phyloP scores from a whole-genome alignment of 2,329 filamentous ascomycete genomes.

The Cytospora piceicola region DNA sequence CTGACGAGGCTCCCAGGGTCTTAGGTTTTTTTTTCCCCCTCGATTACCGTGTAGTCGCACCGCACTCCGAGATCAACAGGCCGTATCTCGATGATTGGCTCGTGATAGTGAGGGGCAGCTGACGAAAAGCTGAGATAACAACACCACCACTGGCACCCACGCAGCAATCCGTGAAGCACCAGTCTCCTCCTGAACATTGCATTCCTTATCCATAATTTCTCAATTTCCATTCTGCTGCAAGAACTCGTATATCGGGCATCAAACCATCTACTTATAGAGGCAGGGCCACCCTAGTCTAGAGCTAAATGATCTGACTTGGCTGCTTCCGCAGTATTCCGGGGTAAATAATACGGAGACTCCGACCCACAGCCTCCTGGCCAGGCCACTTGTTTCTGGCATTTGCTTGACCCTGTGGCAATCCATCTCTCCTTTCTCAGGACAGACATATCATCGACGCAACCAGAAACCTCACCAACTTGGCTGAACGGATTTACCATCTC shows the following conservation, averaged over 20 bases:
- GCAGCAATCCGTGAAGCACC: neutral
- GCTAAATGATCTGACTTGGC: neutral
- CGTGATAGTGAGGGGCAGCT: slow-evolving; percentile 21
- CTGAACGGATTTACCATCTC: slow-evolving; percentile 1
- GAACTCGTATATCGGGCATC: neutral
- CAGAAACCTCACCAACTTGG: neutral
- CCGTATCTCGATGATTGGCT: slow-evolving; percentile 18
- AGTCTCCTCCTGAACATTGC: slow-evolving; percentile 1
- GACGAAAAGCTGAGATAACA: neutral
- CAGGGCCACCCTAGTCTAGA: neutral
- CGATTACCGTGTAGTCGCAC: slow-evolving; percentile 8
- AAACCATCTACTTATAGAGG: neutral
- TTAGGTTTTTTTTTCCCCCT: too few species aligned
- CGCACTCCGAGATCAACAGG: neutral
- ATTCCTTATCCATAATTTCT: neutral
- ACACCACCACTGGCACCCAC: neutral
- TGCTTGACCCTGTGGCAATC: slow-evolving; percentile 24
- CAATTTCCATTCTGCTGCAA: neutral
- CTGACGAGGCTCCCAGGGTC: too few species aligned
- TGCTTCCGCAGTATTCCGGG: slow-evolving; percentile 20
- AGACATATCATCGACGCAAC: slow-evolving; percentile 18
- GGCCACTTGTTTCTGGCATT: slow-evolving; percentile 27
- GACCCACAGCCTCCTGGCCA: slow-evolving; percentile 30
- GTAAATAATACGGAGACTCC: slow-evolving; percentile 31
- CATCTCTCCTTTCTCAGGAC: slow-evolving; percentile 23